Conservation (phyloP, 495 filamentous ascomycete genomes). For the Lepraria neglecta region DNA sequence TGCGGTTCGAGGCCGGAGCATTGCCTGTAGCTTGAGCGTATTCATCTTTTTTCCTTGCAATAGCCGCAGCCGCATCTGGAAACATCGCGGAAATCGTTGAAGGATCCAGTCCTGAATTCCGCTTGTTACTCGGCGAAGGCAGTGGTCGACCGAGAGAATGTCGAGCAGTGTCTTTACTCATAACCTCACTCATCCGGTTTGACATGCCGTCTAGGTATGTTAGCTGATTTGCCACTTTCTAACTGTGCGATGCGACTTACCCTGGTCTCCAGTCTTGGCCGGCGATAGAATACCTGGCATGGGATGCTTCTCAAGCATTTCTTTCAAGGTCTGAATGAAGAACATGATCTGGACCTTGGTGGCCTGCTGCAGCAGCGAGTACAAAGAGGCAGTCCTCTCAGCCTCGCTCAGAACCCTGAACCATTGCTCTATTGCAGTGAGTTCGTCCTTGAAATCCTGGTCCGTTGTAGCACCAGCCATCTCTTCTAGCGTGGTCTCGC, state of each 20-base stretch:
- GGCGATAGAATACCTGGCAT: slow-evolving; percentile 96
- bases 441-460: slow-evolving; percentile 98
- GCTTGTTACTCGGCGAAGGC: slow-evolving; percentile 70
- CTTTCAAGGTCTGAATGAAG: slow-evolving; percentile 96
- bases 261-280: slow-evolving; percentile 91
- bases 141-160: slow-evolving; percentile 79
- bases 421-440: slow-evolving; percentile 98
- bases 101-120: slow-evolving; percentile 87
- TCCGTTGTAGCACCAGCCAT: slow-evolving; percentile 97
- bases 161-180: slow-evolving; percentile 85
- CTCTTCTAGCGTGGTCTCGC: slow-evolving; percentile 93
- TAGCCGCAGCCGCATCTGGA: slow-evolving; percentile 93
- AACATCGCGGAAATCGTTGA: slow-evolving; percentile 98
- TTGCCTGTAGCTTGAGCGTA: slow-evolving; percentile 92
- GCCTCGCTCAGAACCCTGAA: slow-evolving; percentile 96
- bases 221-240: not conserved
- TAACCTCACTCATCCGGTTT: slow-evolving; percentile 92
- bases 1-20: slow-evolving; percentile 83
- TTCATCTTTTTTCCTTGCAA: slow-evolving; percentile 94
- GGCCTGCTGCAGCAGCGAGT: slow-evolving; percentile 93
- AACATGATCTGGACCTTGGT: slow-evolving; percentile 98
- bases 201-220: slow-evolving; percentile 82
- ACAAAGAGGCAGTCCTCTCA: slow-evolving; percentile 89
- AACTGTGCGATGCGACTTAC: slow-evolving; percentile 40
- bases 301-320: slow-evolving; percentile 96